phyloP scores from a whole-genome alignment of 345 rosid species.

The Camelina laxa region DNA sequence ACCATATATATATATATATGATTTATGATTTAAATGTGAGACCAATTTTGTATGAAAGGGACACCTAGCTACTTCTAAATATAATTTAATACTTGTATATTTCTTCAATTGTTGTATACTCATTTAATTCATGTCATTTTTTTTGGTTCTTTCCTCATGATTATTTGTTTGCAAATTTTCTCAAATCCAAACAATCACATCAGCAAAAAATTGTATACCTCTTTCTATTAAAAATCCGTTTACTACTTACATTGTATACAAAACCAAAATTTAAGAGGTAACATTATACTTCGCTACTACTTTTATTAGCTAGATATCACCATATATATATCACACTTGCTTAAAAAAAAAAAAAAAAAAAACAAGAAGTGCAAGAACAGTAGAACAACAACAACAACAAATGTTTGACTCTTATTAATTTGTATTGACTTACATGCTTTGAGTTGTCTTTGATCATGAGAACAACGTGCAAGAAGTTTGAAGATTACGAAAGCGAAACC shows the following conservation, averaged over 20 bases:
- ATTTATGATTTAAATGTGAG: conserved; percentile 12
- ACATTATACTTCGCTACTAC: neutral
- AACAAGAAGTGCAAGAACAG: neutral
- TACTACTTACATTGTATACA: conserved; percentile 6
- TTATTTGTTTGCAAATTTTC: neutral
- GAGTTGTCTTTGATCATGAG: conserved; percentile 12
- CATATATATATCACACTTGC: neutral
- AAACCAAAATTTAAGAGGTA: neutral
- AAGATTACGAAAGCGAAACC: conserved; percentile 7
- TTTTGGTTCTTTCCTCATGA: neutral
- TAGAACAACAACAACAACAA: neutral
- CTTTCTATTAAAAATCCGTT: neutral
- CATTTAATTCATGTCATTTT: neutral
- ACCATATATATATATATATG: neutral
- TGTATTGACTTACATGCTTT: conserved; percentile 28
- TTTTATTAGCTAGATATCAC: neutral
- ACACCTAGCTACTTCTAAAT: neutral
- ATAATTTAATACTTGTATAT: neutral
- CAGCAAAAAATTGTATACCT: neutral
- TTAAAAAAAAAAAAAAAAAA: neutral
- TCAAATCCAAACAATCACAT: neutral
- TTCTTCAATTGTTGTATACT: neutral
- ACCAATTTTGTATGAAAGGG: conserved; percentile 7
- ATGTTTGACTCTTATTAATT: neutral
- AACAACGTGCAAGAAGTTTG: conserved; percentile 18